A percentile compares a stretch with the other conserved stretches of the same genome.
Evolutionary conservation across 1,284 basidiomycete species (phyloP).

Genomic region (Pascua sp.): DNA sequence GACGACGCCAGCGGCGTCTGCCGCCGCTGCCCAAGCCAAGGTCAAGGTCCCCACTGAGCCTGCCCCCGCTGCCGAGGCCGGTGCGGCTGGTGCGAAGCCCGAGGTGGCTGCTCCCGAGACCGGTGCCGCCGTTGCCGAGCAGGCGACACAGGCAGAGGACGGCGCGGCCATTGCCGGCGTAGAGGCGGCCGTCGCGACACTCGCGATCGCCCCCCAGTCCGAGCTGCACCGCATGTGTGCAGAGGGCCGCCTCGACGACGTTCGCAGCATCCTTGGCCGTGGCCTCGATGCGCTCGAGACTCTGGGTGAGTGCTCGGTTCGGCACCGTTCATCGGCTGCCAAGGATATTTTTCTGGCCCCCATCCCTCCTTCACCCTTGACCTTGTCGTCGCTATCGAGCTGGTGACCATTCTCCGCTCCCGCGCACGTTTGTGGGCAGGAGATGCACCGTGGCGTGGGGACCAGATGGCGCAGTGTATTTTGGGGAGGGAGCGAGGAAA

Average conservation of each 20-base stretch:
- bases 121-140: not conserved
- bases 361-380: too few species aligned
- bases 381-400: too few species aligned
- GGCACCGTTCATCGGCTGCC: too few species aligned
- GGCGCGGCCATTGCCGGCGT: slow-evolving; percentile 4
- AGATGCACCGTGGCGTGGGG: too few species aligned
- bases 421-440: too few species aligned
- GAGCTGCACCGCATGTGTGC: slow-evolving; percentile 41
- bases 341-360: too few species aligned
- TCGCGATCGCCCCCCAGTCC: slow-evolving; percentile 14
- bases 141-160: slow-evolving; percentile 2
- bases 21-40: not conserved
- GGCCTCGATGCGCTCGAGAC: slow-evolving; percentile 39
- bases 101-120: not conserved
- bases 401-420: too few species aligned
- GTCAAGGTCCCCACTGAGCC: not conserved
- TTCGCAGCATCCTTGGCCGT: slow-evolving; percentile 33
- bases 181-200: slow-evolving; percentile 14
- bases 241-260: slow-evolving; percentile 41
- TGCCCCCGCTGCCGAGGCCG: not conserved
- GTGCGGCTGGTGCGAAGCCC: not conserved
- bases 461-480: too few species aligned
- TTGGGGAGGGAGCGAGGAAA: too few species aligned
- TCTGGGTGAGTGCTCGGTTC: slow-evolving; percentile 34
- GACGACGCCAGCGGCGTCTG: not conserved